Conservation (phyloP, 331 rosid species). For the Quercus tomentella region DNA sequence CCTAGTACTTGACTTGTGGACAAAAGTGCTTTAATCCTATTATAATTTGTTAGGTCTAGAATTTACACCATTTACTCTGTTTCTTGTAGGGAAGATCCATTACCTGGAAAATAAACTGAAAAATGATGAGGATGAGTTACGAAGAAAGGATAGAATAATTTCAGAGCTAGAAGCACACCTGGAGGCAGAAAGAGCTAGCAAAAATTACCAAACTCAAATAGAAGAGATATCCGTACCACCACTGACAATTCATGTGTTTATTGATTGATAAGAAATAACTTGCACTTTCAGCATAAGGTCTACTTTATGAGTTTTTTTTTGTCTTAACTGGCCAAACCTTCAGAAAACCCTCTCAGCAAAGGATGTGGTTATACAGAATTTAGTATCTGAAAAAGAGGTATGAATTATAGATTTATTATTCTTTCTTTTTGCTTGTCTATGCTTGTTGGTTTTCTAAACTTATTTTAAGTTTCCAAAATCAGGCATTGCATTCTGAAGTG, state of each 20-base stretch:
- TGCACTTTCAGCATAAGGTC: slow-evolving; percentile 1
- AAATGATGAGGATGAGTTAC: slow-evolving; percentile 41
- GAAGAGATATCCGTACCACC: slow-evolving; percentile 60
- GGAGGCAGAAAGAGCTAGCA: slow-evolving; percentile 40
- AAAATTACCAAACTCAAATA: slow-evolving; percentile 41
- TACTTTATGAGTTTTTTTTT: slow-evolving; percentile 10
- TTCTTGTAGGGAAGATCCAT: slow-evolving; percentile 49
- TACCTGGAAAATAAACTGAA: slow-evolving; percentile 48
- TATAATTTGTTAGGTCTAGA: slow-evolving; percentile 5
- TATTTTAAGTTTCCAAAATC: slow-evolving; percentile 18
- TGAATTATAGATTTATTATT: slow-evolving; percentile 4
- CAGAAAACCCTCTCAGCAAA: slow-evolving; percentile 52
- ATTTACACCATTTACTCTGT: slow-evolving; percentile 9
- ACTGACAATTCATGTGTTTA: slow-evolving; percentile 1
- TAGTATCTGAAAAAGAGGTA: slow-evolving; percentile 69
- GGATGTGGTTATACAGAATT: slow-evolving; percentile 51
- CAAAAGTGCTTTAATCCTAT: neutral
- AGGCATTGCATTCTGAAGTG: slow-evolving; percentile 58
- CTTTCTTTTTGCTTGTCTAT: slow-evolving; percentile 11
- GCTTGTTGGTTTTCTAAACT: slow-evolving; percentile 18
- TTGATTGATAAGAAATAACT: slow-evolving; percentile 7
- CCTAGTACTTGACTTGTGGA: neutral
- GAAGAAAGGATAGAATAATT: slow-evolving; percentile 55
- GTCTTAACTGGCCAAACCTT: slow-evolving; percentile 56
- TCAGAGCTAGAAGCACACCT: slow-evolving; percentile 62